phyloP scores from a whole-genome alignment of 148 eudicot genomes.

The Pouteria glomerata region DNA sequence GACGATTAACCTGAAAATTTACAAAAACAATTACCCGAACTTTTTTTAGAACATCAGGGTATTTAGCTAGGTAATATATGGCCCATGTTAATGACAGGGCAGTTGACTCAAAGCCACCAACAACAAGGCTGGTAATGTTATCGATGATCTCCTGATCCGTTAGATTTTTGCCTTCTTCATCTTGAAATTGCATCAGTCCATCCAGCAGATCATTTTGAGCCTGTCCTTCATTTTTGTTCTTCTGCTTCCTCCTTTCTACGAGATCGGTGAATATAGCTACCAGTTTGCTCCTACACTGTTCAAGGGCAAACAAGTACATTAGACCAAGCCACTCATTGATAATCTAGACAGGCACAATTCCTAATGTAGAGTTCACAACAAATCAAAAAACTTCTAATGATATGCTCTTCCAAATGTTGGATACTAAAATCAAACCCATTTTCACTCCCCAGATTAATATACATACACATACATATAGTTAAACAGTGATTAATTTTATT shows the following conservation, averaged over 20 bases:
- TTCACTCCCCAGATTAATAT: too few species aligned
- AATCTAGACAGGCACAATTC: too few species aligned
- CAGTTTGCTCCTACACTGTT: slow-evolving; percentile 25
- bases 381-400: too few species aligned
- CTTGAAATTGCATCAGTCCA: slow-evolving; percentile 20
- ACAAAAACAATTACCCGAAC: slow-evolving; percentile 58
- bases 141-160: slow-evolving; percentile 27
- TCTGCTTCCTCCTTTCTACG: slow-evolving; percentile 19
- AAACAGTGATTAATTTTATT: too few species aligned
- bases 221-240: background rate
- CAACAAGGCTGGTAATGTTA: slow-evolving; percentile 23
- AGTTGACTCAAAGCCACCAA: slow-evolving; percentile 26
- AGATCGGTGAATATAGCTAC: slow-evolving; percentile 18
- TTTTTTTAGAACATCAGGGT: slow-evolving; percentile 35
- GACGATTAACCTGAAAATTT: too few species aligned
- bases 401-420: too few species aligned
- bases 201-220: slow-evolving; percentile 23
- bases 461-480: too few species aligned
- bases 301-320: too few species aligned
- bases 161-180: slow-evolving; percentile 25
- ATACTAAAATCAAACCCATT: too few species aligned
- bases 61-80: slow-evolving; percentile 35
- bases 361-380: too few species aligned
- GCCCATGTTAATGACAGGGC: slow-evolving; percentile 29
- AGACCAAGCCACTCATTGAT: too few species aligned